Percentiles rank a stretch among this genome's conserved stretches.
Evolutionary conservation across 345 rosid genomes (phyloP).

Genomic region (Syzygium jambos): DNA sequence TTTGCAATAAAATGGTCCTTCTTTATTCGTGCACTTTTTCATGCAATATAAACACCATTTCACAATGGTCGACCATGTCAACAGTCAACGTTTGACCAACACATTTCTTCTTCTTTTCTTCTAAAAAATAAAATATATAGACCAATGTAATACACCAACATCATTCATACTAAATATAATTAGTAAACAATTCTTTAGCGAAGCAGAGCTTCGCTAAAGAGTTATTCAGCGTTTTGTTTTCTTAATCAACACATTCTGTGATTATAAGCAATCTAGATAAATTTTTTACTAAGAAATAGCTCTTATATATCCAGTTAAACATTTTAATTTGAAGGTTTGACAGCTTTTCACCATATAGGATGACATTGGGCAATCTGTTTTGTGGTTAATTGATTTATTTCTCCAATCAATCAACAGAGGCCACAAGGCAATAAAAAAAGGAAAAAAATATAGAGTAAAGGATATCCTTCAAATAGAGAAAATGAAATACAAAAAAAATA

Average conservation of each 20-base stretch:
- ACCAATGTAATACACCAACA: not conserved
- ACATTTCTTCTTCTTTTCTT: not conserved
- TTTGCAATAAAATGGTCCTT: not conserved
- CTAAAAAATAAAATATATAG: not conserved
- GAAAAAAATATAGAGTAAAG: not conserved
- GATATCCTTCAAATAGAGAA: not conserved
- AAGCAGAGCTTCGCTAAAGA: not conserved
- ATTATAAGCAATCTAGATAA: not conserved
- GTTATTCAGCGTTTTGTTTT: not conserved
- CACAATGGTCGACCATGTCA: not conserved
- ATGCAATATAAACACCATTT: not conserved
- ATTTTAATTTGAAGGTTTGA: not conserved
- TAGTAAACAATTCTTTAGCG: not conserved
- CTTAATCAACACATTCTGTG: not conserved
- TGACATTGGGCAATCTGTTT: not conserved
- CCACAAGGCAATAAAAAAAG: not conserved
- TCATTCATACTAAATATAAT: not conserved
- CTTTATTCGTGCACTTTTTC: not conserved
- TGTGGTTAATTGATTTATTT: not conserved
- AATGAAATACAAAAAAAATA: not conserved
- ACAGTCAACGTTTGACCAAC: not conserved
- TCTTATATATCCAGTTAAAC: not conserved
- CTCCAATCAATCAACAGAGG: not conserved
- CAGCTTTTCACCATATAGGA: not conserved
- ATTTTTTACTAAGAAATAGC: not conserved